Percentiles rank a stretch among this genome's conserved stretches.
These are phyloP conservation scores for Penicillium sp. DNA, from an alignment of 2,329 filamentous ascomycete species.

Conservation along the genomic window DNA sequence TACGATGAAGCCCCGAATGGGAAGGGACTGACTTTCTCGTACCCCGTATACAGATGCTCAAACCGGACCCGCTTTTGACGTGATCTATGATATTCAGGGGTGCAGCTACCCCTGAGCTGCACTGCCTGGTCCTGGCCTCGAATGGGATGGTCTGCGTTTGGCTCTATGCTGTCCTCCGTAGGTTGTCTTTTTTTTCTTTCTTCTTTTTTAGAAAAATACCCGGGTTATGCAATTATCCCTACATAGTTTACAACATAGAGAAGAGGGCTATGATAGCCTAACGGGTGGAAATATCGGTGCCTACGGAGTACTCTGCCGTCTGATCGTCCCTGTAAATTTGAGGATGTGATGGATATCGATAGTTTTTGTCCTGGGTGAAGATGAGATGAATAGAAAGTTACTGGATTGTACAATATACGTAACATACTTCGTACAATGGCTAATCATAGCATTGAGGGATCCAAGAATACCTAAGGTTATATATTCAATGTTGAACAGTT, in stretches of 20 bases:
- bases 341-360: not conserved
- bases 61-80: not conserved
- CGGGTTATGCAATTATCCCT: not conserved
- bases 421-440: not conserved
- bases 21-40: not conserved
- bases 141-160: not conserved
- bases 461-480: not conserved
- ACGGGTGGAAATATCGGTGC: not conserved
- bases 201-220: not conserved
- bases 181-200: not conserved
- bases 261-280: not conserved
- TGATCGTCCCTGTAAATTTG: not conserved
- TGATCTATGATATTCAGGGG: constrained; percentile 7
- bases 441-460: not conserved
- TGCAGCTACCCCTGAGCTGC: not conserved
- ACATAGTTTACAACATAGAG: no score
- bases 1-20: not conserved
- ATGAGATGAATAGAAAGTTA: not conserved
- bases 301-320: constrained; percentile 2
- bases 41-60: not conserved
- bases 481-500: not conserved
- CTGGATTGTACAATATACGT: not conserved
- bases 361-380: not conserved
- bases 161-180: not conserved
- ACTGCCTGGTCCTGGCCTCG: not conserved